Conservation (phyloP, 176 grass and related monocot species). For the Urochloa ruziziensis region DNA sequence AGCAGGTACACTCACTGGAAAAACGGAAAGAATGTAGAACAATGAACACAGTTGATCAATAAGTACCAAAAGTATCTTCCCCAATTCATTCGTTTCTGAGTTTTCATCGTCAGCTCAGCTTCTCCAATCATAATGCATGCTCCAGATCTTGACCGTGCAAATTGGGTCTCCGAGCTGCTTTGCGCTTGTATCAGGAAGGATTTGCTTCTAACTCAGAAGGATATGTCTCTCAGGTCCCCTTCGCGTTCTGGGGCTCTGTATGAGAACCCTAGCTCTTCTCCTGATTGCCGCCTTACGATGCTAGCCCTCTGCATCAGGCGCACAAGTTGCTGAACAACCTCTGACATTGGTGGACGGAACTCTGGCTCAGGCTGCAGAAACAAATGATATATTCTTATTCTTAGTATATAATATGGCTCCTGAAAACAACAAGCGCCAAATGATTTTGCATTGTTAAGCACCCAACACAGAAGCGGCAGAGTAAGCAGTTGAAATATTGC, state of each 20-base stretch:
- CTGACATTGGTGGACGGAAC: constrained; percentile 94
- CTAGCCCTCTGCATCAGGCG: constrained; percentile 89
- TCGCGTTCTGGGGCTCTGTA: constrained; percentile 73
- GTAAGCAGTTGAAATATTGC: neutral
- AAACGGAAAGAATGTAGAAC: neutral
- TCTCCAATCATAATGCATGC: constrained; percentile 2
- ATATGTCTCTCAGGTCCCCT: constrained; percentile 53
- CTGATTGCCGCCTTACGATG: constrained; percentile 71
- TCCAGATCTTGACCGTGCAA: neutral
- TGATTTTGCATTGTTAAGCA: neutral
- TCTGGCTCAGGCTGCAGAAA: constrained; percentile 79
- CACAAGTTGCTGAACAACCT: constrained; percentile 96
- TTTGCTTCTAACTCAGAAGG: constrained; percentile 42
- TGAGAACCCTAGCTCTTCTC: constrained; percentile 91
- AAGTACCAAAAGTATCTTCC: constrained; percentile 35
- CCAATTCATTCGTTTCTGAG: constrained; percentile 10
- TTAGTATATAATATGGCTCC: constrained; percentile 11
- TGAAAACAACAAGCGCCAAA: neutral
- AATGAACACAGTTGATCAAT: constrained; percentile 29
- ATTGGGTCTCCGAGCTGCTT: neutral
- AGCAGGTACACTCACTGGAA: neutral
- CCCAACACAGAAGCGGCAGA: neutral
- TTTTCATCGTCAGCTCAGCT: neutral
- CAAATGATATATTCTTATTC: neutral
- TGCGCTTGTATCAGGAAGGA: neutral